Evolutionary conservation across 148 eudicot species (phyloP).

Genomic region (Hydrangea macrophylla): DNA sequence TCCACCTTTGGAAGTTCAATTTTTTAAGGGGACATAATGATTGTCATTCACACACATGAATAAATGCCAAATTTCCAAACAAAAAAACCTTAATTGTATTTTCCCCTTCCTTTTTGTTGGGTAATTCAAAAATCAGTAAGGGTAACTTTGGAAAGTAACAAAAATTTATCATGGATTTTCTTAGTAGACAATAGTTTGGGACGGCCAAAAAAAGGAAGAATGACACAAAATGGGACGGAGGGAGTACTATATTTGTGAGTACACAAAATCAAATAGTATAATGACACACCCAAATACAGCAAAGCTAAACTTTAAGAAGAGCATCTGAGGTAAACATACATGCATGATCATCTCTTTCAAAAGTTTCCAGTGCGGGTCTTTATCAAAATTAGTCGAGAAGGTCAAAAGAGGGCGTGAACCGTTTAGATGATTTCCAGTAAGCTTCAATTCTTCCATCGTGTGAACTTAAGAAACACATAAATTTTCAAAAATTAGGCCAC

Average conservation of each 20-base stretch:
- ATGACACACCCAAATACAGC: too few relatives aligned
- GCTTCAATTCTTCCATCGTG: constrained; percentile 96
- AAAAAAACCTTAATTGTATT: too few relatives aligned
- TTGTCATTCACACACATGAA: too few relatives aligned
- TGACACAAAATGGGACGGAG: background rate
- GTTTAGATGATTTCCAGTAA: constrained; percentile 92
- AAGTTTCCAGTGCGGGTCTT: constrained; percentile 84
- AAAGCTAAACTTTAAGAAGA: background rate
- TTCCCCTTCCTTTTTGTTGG: too few relatives aligned
- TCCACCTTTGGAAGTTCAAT: too few relatives aligned
- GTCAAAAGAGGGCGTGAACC: constrained; percentile 87
- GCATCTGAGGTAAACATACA: constrained; percentile 32
- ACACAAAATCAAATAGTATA: too few relatives aligned
- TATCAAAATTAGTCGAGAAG: constrained; percentile 75
- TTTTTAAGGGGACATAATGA: too few relatives aligned
- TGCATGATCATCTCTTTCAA: constrained; percentile 77
- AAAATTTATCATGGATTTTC: background rate
- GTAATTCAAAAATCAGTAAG: too few relatives aligned
- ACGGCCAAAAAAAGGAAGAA: background rate
- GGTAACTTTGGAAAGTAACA: background rate
- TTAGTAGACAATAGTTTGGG: background rate
- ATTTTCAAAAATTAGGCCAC: constrained; percentile 1
- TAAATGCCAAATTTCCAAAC: too few relatives aligned
- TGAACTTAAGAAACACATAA: constrained; percentile 46
- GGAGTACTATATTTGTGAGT: too few relatives aligned